phyloP scores from a whole-genome alignment of 73 alveolate genomes.

The Blepharisma japonicum region DNA sequence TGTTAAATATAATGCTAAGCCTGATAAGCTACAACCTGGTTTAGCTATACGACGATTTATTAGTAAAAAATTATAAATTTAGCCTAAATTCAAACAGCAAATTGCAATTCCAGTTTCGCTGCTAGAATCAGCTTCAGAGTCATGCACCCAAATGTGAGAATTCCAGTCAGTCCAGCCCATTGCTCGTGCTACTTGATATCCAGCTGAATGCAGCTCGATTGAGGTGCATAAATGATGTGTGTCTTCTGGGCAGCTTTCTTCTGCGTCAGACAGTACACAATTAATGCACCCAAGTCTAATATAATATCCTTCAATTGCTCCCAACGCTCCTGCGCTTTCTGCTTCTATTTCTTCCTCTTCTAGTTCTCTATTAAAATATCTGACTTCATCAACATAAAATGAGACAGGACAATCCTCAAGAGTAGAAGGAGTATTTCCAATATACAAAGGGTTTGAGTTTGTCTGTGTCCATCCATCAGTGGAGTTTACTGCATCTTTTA shows the following conservation, averaged over 20 bases:
- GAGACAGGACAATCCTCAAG: slow-evolving; percentile 7
- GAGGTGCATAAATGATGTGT: slow-evolving; percentile 26
- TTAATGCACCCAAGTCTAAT: slow-evolving; percentile 14
- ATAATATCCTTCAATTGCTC: slow-evolving; percentile 13
- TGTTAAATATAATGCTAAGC: no score
- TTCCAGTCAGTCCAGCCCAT: slow-evolving; percentile 32
- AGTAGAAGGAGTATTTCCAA: slow-evolving; percentile 25
- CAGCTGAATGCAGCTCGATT: slow-evolving; percentile 15
- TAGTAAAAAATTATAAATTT: neutral
- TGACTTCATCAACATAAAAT: neutral
- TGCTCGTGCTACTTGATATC: slow-evolving; percentile 18
- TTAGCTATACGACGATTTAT: neutral
- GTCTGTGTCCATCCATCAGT: slow-evolving; percentile 27
- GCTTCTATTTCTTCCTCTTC: slow-evolving; percentile 8
- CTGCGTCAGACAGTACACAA: neutral
- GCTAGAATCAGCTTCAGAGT: neutral
- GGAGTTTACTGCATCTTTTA: slow-evolving; percentile 16
- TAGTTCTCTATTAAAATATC: neutral
- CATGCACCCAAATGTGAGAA: slow-evolving; percentile 10
- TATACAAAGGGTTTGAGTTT: neutral
- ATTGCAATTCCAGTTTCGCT: slow-evolving; percentile 27
- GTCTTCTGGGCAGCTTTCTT: neutral
- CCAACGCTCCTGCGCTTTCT: slow-evolving; percentile 18
- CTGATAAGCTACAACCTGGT: neutral
- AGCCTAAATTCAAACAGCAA: slow-evolving; percentile 23